Percentiles rank a stretch among this genome's conserved stretches.
Conservation (phyloP, 2,329 filamentous ascomycete genomes). For the Xylariaceae sp. region DNA sequence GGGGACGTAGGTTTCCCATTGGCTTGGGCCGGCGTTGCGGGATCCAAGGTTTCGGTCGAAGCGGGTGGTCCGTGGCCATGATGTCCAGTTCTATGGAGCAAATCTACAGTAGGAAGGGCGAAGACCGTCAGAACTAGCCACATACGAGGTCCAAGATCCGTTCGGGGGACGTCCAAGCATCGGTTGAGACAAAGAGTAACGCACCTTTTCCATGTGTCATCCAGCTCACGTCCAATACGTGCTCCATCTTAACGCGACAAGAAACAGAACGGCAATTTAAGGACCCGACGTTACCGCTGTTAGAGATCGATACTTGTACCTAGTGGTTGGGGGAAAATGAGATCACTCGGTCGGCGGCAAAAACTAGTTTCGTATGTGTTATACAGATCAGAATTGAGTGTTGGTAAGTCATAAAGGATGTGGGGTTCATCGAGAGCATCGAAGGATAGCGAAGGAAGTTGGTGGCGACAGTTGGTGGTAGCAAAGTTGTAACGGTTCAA, state of each 20-base stretch:
- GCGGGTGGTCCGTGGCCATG: conserved; percentile 19
- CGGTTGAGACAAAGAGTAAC: conserved; percentile 10
- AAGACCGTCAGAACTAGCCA: conserved; percentile 16
- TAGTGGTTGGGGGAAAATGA: background rate
- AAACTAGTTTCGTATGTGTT: background rate
- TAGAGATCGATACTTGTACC: background rate
- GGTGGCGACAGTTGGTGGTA: background rate
- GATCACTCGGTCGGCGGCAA: background rate
- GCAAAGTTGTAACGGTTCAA: background rate
- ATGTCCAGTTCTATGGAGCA: conserved; percentile 21
- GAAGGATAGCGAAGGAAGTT: background rate
- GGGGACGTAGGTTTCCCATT: conserved; percentile 24
- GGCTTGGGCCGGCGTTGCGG: conserved; percentile 20
- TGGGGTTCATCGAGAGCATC: background rate
- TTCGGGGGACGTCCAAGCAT: background rate
- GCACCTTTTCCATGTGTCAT: conserved; percentile 80
- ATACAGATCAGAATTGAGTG: background rate
- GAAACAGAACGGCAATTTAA: background rate
- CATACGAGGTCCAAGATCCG: background rate
- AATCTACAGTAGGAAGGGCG: conserved; percentile 18
- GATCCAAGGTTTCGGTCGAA: conserved; percentile 19
- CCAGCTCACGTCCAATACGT: conserved; percentile 84
- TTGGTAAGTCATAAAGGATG: background rate
- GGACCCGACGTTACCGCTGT: background rate
- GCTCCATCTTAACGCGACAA: conserved; percentile 55